Evolutionary conservation across 495 filamentous ascomycete genomes (phyloP), one percentile per base, ranked within the genome.

Genomic region (Lasiosphaeris hirsuta): DNA sequence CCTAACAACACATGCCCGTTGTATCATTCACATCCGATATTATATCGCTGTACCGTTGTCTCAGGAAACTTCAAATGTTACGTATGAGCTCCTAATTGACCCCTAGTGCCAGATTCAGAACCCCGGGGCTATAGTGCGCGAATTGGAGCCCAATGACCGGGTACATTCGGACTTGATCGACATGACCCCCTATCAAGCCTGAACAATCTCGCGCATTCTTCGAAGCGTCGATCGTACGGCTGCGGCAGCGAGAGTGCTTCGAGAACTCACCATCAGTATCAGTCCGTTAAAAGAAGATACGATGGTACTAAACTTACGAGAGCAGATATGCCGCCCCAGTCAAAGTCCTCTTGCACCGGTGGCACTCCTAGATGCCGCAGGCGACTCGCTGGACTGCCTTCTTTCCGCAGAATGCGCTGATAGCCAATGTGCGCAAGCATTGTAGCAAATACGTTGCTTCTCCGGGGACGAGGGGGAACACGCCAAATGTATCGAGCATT

Each of bases 351-450:
- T 86, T 80, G 82, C 89, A 93, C 36, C 83, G 81, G 73, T 80
- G 86, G 84, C 92, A 96, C 72, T 86, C 80, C 92, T 92, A 96
- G 80, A 96, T 96, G 65, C 91, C 92, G 64, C 89, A 86, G 48
- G 90, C 84, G 66, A 88, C 81, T 61, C 92, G 83, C 86, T 92
- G 94, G 63, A 96, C 90, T 50, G 87, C 85, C 73, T 81, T 86
- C 81, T 92, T 95, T 61, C 90, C 90, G 82, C 91, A 95, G 81
- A 92, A 91, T 42, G 88, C 62, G 60, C 61, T 67, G 58, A 5
- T 23, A 19, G 13, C 13, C 30, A 38, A 34, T 3, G 3, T 44
- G 4, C 14, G 35, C 30, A 14, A 50, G 2, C 39, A 2, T 8
- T 7, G 13, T 10, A 33, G 4, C 18, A 7, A 38, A 15, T 13